These are phyloP conservation scores for Cercis canadensis DNA, from an alignment of 306 rosid species.

Conservation along the genomic window DNA sequence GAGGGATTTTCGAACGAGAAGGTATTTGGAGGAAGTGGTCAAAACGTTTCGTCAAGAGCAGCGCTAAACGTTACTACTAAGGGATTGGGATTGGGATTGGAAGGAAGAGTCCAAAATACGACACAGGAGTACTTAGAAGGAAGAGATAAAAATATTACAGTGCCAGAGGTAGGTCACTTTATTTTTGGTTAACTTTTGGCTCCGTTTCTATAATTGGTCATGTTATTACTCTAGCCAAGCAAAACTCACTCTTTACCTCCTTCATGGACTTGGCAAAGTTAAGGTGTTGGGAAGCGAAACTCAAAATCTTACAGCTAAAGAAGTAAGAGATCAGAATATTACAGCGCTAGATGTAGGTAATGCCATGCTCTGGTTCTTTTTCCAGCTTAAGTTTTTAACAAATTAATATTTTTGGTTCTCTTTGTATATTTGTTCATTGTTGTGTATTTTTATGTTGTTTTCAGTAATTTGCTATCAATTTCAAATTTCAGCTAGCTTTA, in stretches of 20 bases:
- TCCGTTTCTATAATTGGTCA: not conserved
- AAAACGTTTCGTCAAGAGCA: no score
- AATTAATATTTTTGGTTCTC: not conserved
- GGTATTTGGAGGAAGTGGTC: not conserved
- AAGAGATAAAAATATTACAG: not conserved
- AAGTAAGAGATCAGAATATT: slow-evolving; percentile 12
- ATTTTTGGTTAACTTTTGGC: not conserved
- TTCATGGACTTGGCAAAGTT: not conserved
- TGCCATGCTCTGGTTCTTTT: no score
- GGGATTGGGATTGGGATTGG: slow-evolving; percentile 16
- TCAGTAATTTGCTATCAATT: no score
- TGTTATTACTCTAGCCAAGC: not conserved
- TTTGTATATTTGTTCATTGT: no score
- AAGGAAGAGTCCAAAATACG: not conserved
- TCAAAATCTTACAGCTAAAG: slow-evolving; percentile 8
- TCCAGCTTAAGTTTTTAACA: not conserved
- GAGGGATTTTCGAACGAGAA: no score
- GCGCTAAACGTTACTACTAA: no score
- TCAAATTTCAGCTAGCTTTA: not conserved
- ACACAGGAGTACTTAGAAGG: slow-evolving; percentile 13
- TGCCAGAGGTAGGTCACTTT: slow-evolving; percentile 17
- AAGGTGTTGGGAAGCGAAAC: not conserved
- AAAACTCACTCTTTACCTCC: not conserved
- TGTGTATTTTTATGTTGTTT: no score
- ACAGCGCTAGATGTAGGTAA: slow-evolving; percentile 32